Evolutionary conservation across 2,329 filamentous ascomycete species (phyloP), one percentile per base, ranked within the genome.

Genomic region (Talaromyces sp.): DNA sequence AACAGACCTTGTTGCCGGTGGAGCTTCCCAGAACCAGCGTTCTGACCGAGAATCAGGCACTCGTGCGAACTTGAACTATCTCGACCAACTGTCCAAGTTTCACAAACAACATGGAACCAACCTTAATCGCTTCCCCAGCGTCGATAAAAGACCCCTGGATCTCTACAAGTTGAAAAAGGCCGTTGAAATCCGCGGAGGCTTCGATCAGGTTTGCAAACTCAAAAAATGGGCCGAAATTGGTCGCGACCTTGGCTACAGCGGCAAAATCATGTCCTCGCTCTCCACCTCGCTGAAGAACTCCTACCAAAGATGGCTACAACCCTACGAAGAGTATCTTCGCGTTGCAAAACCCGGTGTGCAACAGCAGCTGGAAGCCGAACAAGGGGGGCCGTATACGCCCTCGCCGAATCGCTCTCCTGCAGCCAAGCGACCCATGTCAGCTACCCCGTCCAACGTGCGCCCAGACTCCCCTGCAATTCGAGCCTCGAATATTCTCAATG

Each of bases 181-280:
- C 0, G 95, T 99, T 38, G 95, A 98, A 72, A 89, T 91, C 31
- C 87, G 95, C 64, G 95, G 95, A 53, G 95, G 95, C 3, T 99
- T 99, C 68, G 93, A 97, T 59, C 90, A 90, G 71, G 95, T 99
- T 51, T 99, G 95, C 82, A 97, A 96, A 76, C 84, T 89, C 59
- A 99, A 99, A 78, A 98, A 98, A 79, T 99, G 95, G 95, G 95
- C 95, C 17, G 95, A 99, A 75, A 98, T 99, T 68, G 95, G 95
- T 35, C 87, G 95, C 70, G 95, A 98, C 73, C 80, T 99, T 54
- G 95, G 95, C 58, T 99, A 99, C 77, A 98, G 93, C 71, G 95
- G 95, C 72, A 99, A 99, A 80, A 99, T 99, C 64, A 99, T 99
- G 95, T 98, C 93, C 2, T 98, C 95, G 9, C 80, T 99, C 53